phyloP scores from a whole-genome alignment of 768 basidiomycete genomes.

The Lactarius sanguifluus region DNA sequence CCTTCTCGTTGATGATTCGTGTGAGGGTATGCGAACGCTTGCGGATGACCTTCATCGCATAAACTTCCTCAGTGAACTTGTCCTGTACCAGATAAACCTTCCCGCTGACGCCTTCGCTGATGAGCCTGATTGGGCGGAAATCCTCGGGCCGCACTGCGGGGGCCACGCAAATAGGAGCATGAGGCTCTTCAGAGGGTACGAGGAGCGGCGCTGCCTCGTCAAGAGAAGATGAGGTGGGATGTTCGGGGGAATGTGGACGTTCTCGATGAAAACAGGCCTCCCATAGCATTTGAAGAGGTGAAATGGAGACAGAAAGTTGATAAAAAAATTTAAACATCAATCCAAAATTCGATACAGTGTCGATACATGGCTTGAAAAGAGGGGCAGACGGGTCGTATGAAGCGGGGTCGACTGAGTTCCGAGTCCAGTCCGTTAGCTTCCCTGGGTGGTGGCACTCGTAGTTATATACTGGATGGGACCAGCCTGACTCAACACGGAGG shows the following conservation, averaged over 20 bases:
- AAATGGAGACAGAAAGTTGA: neutral
- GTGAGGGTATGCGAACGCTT: slow-evolving; percentile 20
- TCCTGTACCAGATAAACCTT: slow-evolving; percentile 27
- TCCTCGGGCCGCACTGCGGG: slow-evolving; percentile 11
- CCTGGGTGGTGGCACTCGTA: neutral
- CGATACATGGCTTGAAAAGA: slow-evolving; percentile 3
- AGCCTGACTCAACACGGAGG: slow-evolving; percentile 10
- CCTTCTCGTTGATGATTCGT: slow-evolving; percentile 22
- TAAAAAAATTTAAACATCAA: slow-evolving; percentile 11
- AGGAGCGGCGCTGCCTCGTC: slow-evolving; percentile 20
- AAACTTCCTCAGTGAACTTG: slow-evolving; percentile 12
- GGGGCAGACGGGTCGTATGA: slow-evolving; percentile 6
- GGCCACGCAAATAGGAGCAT: neutral
- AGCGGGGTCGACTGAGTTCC: neutral
- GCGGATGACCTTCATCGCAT: slow-evolving; percentile 27
- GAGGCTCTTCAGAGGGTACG: neutral
- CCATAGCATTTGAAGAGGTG: slow-evolving; percentile 12
- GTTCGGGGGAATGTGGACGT: slow-evolving; percentile 3
- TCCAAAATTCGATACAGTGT: neutral
- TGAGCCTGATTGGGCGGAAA: slow-evolving; percentile 22
- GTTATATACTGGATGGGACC: slow-evolving; percentile 1
- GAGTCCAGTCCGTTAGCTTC: slow-evolving; percentile 7
- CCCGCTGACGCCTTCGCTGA: slow-evolving; percentile 27
- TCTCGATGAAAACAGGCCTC: slow-evolving; percentile 1
- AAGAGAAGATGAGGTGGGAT: neutral